Base-by-base conservation (phyloP, 148 eudicot species). In the Pharnaceum exiguum region DNA sequence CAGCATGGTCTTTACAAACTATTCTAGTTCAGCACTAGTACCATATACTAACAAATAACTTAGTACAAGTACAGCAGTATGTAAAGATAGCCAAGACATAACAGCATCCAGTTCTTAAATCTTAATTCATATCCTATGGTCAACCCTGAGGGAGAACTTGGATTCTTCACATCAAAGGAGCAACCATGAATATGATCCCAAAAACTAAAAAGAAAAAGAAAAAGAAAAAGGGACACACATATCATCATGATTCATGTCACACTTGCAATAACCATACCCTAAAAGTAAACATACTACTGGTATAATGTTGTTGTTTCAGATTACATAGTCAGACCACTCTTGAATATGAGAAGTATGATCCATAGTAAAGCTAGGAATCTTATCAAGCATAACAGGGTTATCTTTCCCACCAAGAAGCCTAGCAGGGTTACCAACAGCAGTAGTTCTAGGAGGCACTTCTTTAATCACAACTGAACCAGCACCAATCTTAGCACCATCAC, bases 401-500 rank as follows among this genome's bases (percentile, higher is more conserved):
- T 67, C 79, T 68, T 79, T 80, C 59, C 96, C 96, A 24, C 87
- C 93, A 66, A 85, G 42, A 62, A 89, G 69, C 68, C 79, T 78
- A 2, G 96, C 96, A 11, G 93, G 96, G 29, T 89, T 89, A 35
- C 96, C 96, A 36, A 85, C 96, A 5, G 83, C 94, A 28, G 87
- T 85, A 2, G 85, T 77, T 30, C 78, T 69, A n/a, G 81, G 39
- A 10, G 87, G 93, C 2, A 89, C 85, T 9, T 53, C 80, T 53
- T 75, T 85, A 13, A 89, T 32, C 44, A 89, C 96, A 17, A 85
- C 85, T 1, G 93, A 81, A 1, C 93, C 87, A 1, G 93, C 93
- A 0, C 96, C 96, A 57, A 89, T 77, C 33, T 85, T 89, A 4
- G 93, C 96, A 21, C 89, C 89, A 32, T 82, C 84, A 5, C 88